These are phyloP conservation scores for Hordeum pubiflorum DNA, from an alignment of 202 grass and related monocot genomes.

Conservation along the genomic window DNA sequence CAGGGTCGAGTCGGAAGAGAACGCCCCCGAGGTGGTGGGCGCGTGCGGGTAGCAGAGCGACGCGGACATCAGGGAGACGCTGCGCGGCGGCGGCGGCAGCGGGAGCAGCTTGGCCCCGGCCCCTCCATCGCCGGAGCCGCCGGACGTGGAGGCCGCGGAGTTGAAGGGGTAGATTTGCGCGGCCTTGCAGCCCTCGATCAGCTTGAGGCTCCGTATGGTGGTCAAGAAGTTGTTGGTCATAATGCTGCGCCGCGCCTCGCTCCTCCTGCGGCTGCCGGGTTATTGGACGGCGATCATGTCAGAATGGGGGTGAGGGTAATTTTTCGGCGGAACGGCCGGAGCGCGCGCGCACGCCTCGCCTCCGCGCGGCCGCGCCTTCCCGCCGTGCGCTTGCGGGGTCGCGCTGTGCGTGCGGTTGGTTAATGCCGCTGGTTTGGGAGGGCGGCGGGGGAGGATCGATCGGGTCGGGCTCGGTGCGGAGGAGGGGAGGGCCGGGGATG, in stretches of 20 bases:
- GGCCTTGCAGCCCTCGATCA: slow-evolving; percentile 84
- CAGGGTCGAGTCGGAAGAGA: slow-evolving; percentile 45
- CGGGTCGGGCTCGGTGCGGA: slow-evolving; percentile 20
- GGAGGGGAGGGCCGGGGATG: not conserved
- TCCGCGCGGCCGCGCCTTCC: slow-evolving; percentile 37
- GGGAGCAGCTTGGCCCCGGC: not conserved
- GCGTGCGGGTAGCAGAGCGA: slow-evolving; percentile 44
- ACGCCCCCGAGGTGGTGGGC: slow-evolving; percentile 33
- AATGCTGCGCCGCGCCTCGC: not conserved
- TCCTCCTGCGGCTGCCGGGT: not conserved
- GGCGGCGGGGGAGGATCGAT: slow-evolving; percentile 14
- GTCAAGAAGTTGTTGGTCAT: slow-evolving; percentile 97
- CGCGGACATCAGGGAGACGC: slow-evolving; percentile 48
- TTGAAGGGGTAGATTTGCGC: slow-evolving; percentile 61
- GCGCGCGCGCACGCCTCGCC: not conserved
- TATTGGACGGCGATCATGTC: not conserved
- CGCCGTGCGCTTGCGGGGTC: slow-evolving; percentile 19
- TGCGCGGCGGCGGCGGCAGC: slow-evolving; percentile 31
- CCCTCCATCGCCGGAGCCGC: slow-evolving; percentile 20
- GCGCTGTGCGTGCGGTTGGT: not conserved
- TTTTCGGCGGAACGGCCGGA: slow-evolving; percentile 28
- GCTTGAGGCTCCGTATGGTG: slow-evolving; percentile 80
- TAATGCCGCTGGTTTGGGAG: slow-evolving; percentile 30
- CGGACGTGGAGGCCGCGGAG: slow-evolving; percentile 37
- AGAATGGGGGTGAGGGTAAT: not conserved